phyloP scores from a whole-genome alignment of 768 basidiomycete genomes.

The Hygrocybe punicea region DNA sequence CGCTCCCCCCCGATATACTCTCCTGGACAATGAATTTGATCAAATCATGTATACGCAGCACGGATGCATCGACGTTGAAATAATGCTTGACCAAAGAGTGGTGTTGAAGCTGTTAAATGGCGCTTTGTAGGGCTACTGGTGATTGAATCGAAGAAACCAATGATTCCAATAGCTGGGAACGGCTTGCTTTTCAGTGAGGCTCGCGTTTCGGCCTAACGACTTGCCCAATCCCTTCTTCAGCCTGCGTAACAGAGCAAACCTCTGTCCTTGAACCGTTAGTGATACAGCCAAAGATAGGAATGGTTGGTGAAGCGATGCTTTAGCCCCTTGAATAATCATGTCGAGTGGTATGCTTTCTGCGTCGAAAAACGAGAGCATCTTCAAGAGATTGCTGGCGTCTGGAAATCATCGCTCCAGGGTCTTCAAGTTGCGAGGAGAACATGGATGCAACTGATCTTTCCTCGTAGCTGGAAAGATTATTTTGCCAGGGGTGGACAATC shows the following conservation, averaged over 20 bases:
- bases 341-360: constrained; percentile 1
- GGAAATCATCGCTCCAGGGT: neutral
- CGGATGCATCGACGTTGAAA: neutral
- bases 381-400: neutral
- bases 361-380: neutral
- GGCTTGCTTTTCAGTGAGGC: neutral
- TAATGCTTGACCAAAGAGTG: neutral
- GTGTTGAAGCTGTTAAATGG: neutral
- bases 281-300: too few species aligned
- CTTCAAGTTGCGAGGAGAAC: neutral
- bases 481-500: neutral
- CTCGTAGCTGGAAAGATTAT: neutral
- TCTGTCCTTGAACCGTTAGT: neutral
- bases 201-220: neutral
- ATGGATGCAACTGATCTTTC: constrained; percentile 1
- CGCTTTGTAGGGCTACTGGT: neutral
- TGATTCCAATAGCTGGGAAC: neutral
- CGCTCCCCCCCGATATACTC: too few species aligned
- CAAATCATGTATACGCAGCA: constrained; percentile 2
- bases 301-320: neutral
- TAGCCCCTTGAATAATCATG: neutral
- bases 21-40: neutral
- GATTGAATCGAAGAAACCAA: neutral
- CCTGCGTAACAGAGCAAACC: neutral
- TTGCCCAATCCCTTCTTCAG: neutral